These are phyloP conservation scores for Gelatoporia subvermispora DNA, from an alignment of 768 basidiomycete species.

Conservation along the genomic window DNA sequence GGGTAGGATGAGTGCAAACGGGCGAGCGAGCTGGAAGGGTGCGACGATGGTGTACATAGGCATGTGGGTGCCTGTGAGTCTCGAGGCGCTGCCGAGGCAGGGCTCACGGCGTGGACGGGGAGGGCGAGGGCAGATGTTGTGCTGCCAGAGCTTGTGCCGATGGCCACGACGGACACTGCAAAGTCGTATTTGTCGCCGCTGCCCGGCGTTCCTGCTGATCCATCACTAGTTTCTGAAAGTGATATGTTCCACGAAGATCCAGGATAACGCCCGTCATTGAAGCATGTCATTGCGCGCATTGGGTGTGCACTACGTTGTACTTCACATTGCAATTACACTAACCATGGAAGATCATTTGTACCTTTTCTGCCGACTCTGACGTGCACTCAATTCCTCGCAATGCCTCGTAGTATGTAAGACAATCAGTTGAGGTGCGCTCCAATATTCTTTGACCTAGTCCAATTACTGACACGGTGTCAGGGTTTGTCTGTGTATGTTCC, in stretches of 20 bases:
- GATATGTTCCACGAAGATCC: background rate
- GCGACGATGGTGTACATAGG: constrained; percentile 81
- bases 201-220: background rate
- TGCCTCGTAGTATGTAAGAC: constrained; percentile 63
- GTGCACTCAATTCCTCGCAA: constrained; percentile 4
- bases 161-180: background rate
- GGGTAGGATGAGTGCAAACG: constrained; percentile 29
- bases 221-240: background rate
- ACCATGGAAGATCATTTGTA: constrained; percentile 96
- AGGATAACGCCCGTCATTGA: background rate
- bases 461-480: constrained; percentile 29
- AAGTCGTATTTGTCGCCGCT: background rate
- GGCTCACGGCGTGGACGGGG: constrained; percentile 34
- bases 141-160: background rate
- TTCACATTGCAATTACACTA: constrained; percentile 92
- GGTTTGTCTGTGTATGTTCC: constrained; percentile 94
- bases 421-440: constrained; percentile 76
- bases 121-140: constrained; percentile 24
- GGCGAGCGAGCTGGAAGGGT: constrained; percentile 64
- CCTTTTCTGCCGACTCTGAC: too few relatives aligned
- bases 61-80: constrained; percentile 66
- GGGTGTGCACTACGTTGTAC: constrained; percentile 91
- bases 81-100: constrained; percentile 44
- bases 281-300: constrained; percentile 68
- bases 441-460: too few relatives aligned